Evolutionary conservation across 2,329 filamentous ascomycete species (phyloP).

Genomic region (Pseudogymnoascus sp.): DNA sequence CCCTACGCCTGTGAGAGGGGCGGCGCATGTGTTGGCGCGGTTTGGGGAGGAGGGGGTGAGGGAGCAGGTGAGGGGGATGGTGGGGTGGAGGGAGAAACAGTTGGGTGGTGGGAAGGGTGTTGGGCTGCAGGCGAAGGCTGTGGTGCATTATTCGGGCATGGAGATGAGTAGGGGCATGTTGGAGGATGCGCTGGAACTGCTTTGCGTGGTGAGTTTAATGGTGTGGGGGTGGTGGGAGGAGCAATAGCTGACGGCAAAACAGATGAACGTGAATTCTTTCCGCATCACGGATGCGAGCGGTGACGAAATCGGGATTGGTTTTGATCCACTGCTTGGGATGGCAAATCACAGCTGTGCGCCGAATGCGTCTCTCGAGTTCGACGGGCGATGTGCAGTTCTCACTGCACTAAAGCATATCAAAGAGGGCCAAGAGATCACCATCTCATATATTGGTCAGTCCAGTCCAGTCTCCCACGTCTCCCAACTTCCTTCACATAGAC

Average conservation of each 20-base stretch:
- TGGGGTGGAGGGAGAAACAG: neutral
- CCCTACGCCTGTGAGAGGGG: neutral
- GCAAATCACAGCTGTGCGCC: slow-evolving; percentile 10
- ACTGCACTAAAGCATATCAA: slow-evolving; percentile 2
- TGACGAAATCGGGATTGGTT: slow-evolving; percentile 7
- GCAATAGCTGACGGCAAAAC: neutral
- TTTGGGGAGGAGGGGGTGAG: neutral
- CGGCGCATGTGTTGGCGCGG: neutral
- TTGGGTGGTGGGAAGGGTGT: neutral
- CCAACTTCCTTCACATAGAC: neutral
- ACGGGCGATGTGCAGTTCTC: neutral
- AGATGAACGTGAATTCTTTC: slow-evolving; percentile 12
- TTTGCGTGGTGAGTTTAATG: neutral
- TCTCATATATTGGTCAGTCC: slow-evolving; percentile 9
- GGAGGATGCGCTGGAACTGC: neutral
- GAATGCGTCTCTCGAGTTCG: slow-evolving; percentile 9
- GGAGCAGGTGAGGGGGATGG: neutral
- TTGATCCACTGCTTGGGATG: slow-evolving; percentile 10
- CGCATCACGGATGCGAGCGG: neutral
- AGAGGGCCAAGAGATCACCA: slow-evolving; percentile 2
- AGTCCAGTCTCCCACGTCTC: neutral
- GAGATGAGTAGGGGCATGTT: neutral
- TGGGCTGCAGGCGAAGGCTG: neutral
- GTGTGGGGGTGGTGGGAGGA: too few relatives aligned
- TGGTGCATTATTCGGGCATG: neutral